These are phyloP conservation scores for Botrytis cinerea DNA, from an alignment of 2,329 filamentous ascomycete genomes.

Conservation along the genomic window DNA sequence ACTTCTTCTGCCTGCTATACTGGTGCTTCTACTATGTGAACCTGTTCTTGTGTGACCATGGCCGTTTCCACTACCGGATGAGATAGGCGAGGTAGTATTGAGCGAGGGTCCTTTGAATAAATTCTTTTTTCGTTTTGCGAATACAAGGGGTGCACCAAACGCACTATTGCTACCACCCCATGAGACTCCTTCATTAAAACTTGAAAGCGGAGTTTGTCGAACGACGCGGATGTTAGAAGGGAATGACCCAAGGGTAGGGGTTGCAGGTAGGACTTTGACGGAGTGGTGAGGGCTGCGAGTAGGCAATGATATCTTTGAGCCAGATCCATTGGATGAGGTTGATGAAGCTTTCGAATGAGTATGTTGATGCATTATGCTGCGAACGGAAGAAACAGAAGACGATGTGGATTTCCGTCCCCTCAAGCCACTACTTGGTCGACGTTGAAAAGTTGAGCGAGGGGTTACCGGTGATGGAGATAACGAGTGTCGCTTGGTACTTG, in stretches of 20 bases:
- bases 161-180: conserved; percentile 56
- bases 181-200: conserved; percentile 59
- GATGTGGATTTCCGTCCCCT: conserved; percentile 94
- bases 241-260: conserved; percentile 73
- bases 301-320: conserved; percentile 66
- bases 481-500: conserved; percentile 70
- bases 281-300: conserved; percentile 80
- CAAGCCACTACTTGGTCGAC: conserved; percentile 79
- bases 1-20: conserved; percentile 66
- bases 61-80: conserved; percentile 38
- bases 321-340: conserved; percentile 78
- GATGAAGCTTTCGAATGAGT: conserved; percentile 93
- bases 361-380: conserved; percentile 84
- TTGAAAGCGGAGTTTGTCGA: conserved; percentile 55
- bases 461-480: conserved; percentile 86
- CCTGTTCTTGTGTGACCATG: conserved; percentile 39
- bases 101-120: conserved; percentile 80
- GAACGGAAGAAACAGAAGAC: conserved; percentile 88
- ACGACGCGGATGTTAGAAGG: conserved; percentile 86
- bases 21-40: conserved; percentile 57
- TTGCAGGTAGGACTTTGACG: conserved; percentile 92
- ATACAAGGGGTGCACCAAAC: conserved; percentile 60
- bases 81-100: conserved; percentile 43
- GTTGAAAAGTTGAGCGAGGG: conserved; percentile 75
- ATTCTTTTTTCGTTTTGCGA: conserved; percentile 78